These are phyloP conservation scores for Furcasterigmium furcatum DNA, from an alignment of 2,329 filamentous ascomycete species.

Conservation along the genomic window DNA sequence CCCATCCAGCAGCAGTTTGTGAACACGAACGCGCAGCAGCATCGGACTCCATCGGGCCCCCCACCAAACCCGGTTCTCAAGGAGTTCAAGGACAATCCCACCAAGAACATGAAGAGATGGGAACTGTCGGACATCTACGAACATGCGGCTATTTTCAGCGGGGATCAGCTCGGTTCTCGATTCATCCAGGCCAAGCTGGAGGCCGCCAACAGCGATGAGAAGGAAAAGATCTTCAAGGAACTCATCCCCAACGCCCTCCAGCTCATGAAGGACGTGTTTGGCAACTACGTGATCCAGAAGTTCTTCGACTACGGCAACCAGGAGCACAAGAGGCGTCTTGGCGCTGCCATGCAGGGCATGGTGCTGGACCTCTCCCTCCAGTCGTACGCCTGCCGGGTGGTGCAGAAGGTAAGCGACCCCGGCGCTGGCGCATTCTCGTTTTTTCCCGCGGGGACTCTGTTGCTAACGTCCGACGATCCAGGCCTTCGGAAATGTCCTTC, in stretches of 20 bases:
- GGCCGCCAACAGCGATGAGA: slow-evolving; percentile 92
- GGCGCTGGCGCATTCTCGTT: too few relatives aligned
- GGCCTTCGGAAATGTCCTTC: slow-evolving; percentile 85
- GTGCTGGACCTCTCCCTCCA: slow-evolving; percentile 77
- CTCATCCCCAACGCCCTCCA: slow-evolving; percentile 81
- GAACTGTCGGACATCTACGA: slow-evolving; percentile 87
- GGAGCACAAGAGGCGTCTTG: slow-evolving; percentile 83
- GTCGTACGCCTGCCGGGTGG: slow-evolving; percentile 92
- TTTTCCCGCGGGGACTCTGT: too few relatives aligned
- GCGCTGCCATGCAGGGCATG: slow-evolving; percentile 83
- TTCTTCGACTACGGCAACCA: slow-evolving; percentile 96
- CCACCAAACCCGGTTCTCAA: slow-evolving; percentile 20
- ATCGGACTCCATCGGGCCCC: not conserved
- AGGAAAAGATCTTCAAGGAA: slow-evolving; percentile 84
- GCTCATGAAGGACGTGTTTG: slow-evolving; percentile 94
- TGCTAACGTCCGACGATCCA: slow-evolving; percentile 29
- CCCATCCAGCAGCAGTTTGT: too few relatives aligned
- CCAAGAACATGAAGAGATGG: slow-evolving; percentile 43
- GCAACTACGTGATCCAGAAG: slow-evolving; percentile 98
- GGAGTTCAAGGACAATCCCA: not conserved
- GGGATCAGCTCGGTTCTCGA: slow-evolving; percentile 91
- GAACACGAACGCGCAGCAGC: not conserved
- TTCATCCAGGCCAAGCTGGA: slow-evolving; percentile 95
- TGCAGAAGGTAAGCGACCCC: slow-evolving; percentile 72
- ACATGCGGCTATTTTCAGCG: slow-evolving; percentile 89